Conservation (phyloP, 164 flowering plant genomes). For the Euptelea pleiosperma region DNA sequence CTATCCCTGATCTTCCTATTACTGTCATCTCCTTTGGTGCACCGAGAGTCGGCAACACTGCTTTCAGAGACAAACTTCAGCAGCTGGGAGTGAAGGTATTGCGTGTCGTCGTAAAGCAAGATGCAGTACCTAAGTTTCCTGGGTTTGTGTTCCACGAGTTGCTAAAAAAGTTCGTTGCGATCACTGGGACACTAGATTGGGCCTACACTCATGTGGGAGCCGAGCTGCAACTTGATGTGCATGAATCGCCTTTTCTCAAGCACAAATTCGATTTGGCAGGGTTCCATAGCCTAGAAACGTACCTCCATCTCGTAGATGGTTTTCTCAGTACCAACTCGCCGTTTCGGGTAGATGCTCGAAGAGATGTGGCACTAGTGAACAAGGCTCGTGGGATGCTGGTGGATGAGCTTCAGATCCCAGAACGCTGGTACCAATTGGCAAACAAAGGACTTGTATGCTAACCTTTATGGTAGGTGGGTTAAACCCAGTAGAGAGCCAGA, state of each 20-base stretch:
- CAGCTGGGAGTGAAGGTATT: slow-evolving; percentile 34
- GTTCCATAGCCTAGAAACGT: slow-evolving; percentile 32
- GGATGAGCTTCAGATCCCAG: slow-evolving; percentile 31
- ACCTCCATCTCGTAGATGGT: slow-evolving; percentile 55
- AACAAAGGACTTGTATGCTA: slow-evolving; percentile 48
- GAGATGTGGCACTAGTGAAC: no score
- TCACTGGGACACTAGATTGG: slow-evolving; percentile 33
- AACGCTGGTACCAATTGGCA: slow-evolving; percentile 40
- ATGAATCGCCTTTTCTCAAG: slow-evolving; percentile 40
- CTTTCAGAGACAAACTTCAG: slow-evolving; percentile 30
- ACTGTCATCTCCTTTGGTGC: slow-evolving; percentile 52
- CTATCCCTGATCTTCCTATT: slow-evolving; percentile 30
- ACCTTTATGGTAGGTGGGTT: slow-evolving; percentile 51
- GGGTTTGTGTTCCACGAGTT: slow-evolving; percentile 37
- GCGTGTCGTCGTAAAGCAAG: no score
- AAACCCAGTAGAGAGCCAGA: slow-evolving; percentile 44
- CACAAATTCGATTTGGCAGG: slow-evolving; percentile 25
- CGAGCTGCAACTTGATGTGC: no score
- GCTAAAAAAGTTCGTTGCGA: slow-evolving; percentile 22
- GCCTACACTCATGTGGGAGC: slow-evolving; percentile 44
- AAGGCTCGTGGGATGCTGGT: no score
- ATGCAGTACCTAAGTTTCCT: slow-evolving; percentile 43
- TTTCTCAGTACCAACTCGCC: slow-evolving; percentile 10
- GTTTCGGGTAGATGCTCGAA: no score
- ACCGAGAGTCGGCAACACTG: slow-evolving; percentile 52